These are phyloP conservation scores for Kodamaea sp. DNA, from an alignment of 1,139 yeast species.

Conservation along the genomic window DNA sequence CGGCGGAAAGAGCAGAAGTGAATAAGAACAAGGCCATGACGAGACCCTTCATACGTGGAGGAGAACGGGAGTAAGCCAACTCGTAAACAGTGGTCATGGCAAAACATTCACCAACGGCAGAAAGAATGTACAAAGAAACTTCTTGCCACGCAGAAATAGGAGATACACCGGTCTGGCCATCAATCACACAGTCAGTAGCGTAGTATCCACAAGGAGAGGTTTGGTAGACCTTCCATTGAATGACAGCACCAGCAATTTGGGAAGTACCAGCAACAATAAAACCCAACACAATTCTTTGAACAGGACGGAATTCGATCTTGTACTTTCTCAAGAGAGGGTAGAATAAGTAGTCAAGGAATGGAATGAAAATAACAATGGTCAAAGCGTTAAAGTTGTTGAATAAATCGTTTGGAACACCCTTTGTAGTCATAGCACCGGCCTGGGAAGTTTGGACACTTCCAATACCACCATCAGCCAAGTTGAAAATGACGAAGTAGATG, in stretches of 20 bases:
- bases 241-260: conserved; percentile 44
- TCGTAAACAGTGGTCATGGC: conserved; percentile 69
- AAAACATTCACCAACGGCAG: conserved; percentile 70
- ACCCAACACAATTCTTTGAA: conserved; percentile 37
- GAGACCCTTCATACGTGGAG: conserved; percentile 65
- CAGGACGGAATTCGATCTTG: conserved; percentile 39
- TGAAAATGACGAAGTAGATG: conserved; percentile 61
- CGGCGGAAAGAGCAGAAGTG: conserved; percentile 61
- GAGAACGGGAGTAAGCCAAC: conserved; percentile 69
- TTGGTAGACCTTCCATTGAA: conserved; percentile 35
- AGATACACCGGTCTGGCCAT: conserved; percentile 38
- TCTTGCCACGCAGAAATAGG: conserved; percentile 62
- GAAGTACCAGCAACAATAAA: conserved; percentile 37
- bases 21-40: conserved; percentile 67
- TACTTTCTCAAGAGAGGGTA: conserved; percentile 59
- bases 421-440: conserved; percentile 64
- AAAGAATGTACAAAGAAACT: conserved; percentile 49
- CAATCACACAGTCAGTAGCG: conserved; percentile 51
- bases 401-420: conserved; percentile 73
- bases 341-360: conserved; percentile 57
- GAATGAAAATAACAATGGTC: conserved; percentile 64
- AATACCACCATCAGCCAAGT: conserved; percentile 66
- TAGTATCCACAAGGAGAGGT: conserved; percentile 43
- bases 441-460: conserved; percentile 64
- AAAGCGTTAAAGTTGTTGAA: conserved; percentile 68